phyloP scores from a whole-genome alignment of 208 protist genomes.

The Strigomonas oncopelti region DNA sequence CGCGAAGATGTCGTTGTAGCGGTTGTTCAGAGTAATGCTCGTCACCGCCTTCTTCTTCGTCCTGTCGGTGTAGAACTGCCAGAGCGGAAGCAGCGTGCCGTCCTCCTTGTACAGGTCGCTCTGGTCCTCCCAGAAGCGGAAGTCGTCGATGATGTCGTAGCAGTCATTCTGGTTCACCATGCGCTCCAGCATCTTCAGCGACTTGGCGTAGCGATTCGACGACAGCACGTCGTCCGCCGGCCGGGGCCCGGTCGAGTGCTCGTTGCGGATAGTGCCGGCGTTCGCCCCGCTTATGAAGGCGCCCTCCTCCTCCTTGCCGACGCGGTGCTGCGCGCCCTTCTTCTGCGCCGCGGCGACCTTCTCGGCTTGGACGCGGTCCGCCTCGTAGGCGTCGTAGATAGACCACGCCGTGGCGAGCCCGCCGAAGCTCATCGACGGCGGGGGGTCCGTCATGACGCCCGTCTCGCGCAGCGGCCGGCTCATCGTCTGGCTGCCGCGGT shows the following conservation, averaged over 20 bases:
- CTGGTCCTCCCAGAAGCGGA: constrained; percentile 96
- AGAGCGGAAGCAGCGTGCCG: constrained; percentile 94
- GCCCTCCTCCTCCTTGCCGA: constrained; percentile 75
- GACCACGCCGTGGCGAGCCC: constrained; percentile 91
- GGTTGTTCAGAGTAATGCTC: constrained; percentile 90
- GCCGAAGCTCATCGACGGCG: constrained; percentile 84
- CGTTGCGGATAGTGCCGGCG: constrained; percentile 22
- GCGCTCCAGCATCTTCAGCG: constrained; percentile 92
- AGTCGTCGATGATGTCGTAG: constrained; percentile 96
- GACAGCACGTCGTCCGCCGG: constrained; percentile 58
- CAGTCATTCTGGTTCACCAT: constrained; percentile 98
- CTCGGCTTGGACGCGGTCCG: constrained; percentile 85
- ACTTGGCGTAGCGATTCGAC: constrained; percentile 49
- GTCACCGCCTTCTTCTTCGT: constrained; percentile 90
- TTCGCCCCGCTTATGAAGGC: constrained; percentile 20
- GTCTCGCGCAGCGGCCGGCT: constrained; percentile 84
- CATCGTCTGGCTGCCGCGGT: constrained; percentile 95
- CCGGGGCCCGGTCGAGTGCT: constrained; percentile 18
- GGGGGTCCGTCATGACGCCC: constrained; percentile 90
- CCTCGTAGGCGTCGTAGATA: constrained; percentile 95
- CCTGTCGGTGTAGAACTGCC: constrained; percentile 91
- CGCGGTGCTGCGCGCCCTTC: constrained; percentile 60
- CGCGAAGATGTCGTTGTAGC: constrained; percentile 96
- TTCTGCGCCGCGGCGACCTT: constrained; percentile 64
- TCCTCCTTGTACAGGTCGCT: constrained; percentile 92